Evolutionary conservation across 495 filamentous ascomycete genomes (phyloP), one percentile per base, ranked within the genome.

Genomic region (Penicillium coprophilum): DNA sequence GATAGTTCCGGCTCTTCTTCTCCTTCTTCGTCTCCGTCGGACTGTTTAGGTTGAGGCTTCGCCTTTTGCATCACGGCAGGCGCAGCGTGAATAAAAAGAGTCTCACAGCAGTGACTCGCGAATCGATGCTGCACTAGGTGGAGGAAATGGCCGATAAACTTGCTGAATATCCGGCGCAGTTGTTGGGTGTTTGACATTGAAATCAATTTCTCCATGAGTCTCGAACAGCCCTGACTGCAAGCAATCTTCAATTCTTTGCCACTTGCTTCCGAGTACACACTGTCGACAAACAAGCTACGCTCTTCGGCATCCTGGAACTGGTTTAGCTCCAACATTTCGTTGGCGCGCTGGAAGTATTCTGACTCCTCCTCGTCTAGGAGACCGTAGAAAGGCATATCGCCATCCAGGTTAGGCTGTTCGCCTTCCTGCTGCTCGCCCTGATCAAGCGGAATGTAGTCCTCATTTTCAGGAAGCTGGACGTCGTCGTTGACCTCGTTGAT

Each of bases 221-320:
- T 79, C 44, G 94, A 98, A 71, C 92, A 97, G 3, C 89, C 92
- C 75, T 98, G 94, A 68, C 89, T 95, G 74, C 87, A 90, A 19
- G 92, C 94, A 64, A 98, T 83, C 77, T 97, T 98, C 70, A 97
- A 77, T 66, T 97, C 94, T 71, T 97, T 97, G 44, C 90, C 91
- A 44, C 83, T 77, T 17, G 92, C 91, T 69, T 97, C 94, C 55
- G 79, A 74, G 70, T 88, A 96, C 44, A 97, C 87, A 71, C 87
- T 96, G 15, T 85, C 81, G 15, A 98, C 74, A 68, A 97, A 97
- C 50, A 96, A 66, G 31, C 77, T 68, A 53, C 88, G 83, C 62
- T 96, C 91, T 64, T 96, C 90, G 56, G 80, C 73, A 36, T 85
- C 84, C 23, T 76, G 79, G 71, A 97, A 97, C 64, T 89, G 83